Evolutionary conservation across 2,329 filamentous ascomycete species (phyloP).

Genomic region (Diaporthe batatas): DNA sequence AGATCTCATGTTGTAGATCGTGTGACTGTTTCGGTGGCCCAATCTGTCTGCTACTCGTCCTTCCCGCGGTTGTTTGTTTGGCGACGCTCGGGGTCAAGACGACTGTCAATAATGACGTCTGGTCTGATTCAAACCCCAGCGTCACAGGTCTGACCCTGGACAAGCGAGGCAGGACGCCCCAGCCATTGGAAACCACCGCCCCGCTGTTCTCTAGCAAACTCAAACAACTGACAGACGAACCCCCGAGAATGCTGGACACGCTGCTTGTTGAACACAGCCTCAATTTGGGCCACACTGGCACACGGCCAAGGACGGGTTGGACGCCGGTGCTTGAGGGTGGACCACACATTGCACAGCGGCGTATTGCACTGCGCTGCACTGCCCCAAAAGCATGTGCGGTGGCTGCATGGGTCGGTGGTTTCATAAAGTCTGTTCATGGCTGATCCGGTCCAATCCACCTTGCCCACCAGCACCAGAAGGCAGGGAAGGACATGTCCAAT

Average conservation of each 20-base stretch:
- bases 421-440: conserved; percentile 35
- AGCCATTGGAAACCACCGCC: conserved; percentile 16
- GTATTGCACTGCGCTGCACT: conserved; percentile 25
- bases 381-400: conserved; percentile 32
- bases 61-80: background rate
- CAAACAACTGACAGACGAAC: background rate
- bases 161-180: conserved; percentile 23
- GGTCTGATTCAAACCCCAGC: conserved; percentile 28
- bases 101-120: conserved; percentile 35
- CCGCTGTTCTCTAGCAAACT: conserved; percentile 2
- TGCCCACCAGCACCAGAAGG: background rate
- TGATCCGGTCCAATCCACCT: conserved; percentile 19
- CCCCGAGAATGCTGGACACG: background rate
- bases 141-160: conserved; percentile 23
- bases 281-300: background rate
- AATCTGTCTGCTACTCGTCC: background rate
- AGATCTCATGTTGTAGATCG: background rate
- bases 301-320: conserved; percentile 17
- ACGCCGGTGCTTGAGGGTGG: conserved; percentile 8
- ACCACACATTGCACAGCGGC: background rate
- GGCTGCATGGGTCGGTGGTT: conserved; percentile 27
- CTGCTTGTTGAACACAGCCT: conserved; percentile 2
- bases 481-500: background rate
- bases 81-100: conserved; percentile 9
- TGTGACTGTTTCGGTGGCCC: conserved; percentile 2